Evolutionary conservation across 2,329 filamentous ascomycete genomes (phyloP).

Genomic region (Shiraia sp.): DNA sequence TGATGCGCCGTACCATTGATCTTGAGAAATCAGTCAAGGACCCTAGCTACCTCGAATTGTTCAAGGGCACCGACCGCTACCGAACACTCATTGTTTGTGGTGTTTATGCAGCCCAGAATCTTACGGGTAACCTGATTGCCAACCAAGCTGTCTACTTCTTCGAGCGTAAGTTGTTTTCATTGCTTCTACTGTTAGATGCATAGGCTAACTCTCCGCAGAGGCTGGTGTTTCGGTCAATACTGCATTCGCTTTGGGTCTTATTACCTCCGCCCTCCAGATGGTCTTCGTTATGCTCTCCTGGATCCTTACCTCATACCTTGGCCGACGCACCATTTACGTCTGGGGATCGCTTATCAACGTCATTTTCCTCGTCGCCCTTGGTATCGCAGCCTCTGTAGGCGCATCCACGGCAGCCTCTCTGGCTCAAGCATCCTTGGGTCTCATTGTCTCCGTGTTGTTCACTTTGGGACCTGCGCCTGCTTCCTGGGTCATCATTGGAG

Average conservation of each 20-base stretch:
- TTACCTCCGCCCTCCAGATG: conserved; percentile 65
- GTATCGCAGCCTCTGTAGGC: conserved; percentile 61
- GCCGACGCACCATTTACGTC: conserved; percentile 67
- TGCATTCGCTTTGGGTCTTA: conserved; percentile 65
- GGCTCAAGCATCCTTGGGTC: conserved; percentile 64
- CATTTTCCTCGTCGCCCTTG: conserved; percentile 60
- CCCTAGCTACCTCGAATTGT: conserved; percentile 57
- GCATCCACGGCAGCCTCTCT: conserved; percentile 47
- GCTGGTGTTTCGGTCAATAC: conserved; percentile 60
- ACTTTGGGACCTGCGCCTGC: conserved; percentile 64
- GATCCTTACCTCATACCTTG: conserved; percentile 66
- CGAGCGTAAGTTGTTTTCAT: conserved; percentile 47
- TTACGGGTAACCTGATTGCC: conserved; percentile 66
- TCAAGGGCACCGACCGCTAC: conserved; percentile 59
- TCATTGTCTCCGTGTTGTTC: conserved; percentile 69
- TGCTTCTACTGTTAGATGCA: conserved; percentile 25
- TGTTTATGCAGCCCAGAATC: conserved; percentile 63
- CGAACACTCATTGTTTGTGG: conserved; percentile 60
- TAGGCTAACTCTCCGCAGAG: conserved; percentile 50
- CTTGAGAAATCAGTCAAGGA: conserved; percentile 56
- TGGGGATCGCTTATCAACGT: conserved; percentile 62
- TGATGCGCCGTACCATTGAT: conserved; percentile 63
- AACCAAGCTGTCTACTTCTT: conserved; percentile 68
- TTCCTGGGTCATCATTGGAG: conserved; percentile 69
- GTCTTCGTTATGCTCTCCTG: conserved; percentile 69